Percentiles rank a stretch among this genome's conserved stretches.
These are phyloP conservation scores for Ormosia semicastrata DNA, from an alignment of 306 rosid species.

Conservation along the genomic window DNA sequence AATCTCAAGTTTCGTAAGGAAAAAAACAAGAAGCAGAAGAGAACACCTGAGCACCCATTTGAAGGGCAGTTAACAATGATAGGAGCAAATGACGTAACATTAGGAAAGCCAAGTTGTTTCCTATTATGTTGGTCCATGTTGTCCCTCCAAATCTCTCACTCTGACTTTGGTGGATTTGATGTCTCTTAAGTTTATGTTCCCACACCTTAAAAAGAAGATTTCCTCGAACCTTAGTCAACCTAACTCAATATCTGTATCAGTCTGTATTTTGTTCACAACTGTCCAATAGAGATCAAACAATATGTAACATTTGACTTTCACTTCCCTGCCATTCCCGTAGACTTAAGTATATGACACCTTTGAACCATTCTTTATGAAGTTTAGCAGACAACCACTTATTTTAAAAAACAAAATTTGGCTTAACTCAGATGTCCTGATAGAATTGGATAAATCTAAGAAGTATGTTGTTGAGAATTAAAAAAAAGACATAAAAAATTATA, in stretches of 20 bases:
- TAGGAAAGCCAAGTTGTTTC: slow-evolving; percentile 42
- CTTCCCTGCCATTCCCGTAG: slow-evolving; percentile 23
- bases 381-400: slow-evolving; percentile 36
- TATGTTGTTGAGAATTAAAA: not conserved
- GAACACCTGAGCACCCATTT: too few species aligned
- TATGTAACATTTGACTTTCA: slow-evolving; percentile 63
- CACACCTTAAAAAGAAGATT: slow-evolving; percentile 52
- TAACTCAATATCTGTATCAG: slow-evolving; percentile 48
- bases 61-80: slow-evolving; percentile 44
- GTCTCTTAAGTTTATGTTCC: slow-evolving; percentile 49
- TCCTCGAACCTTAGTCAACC: slow-evolving; percentile 40
- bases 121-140: slow-evolving; percentile 32
- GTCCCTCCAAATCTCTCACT: slow-evolving; percentile 37
- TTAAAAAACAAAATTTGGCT: slow-evolving; percentile 41
- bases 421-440: slow-evolving; percentile 44
- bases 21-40: too few species aligned
- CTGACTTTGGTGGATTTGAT: slow-evolving; percentile 33
- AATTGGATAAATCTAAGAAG: slow-evolving; percentile 39
- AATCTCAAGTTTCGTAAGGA: too few species aligned
- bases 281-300: slow-evolving; percentile 52
- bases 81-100: slow-evolving; percentile 37
- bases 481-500: too few species aligned
- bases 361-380: slow-evolving; percentile 31
- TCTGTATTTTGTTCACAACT: slow-evolving; percentile 48
- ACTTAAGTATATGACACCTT: not conserved